Conservation (phyloP, 345 rosid genomes). For the Eucalyptus pauciflora region DNA sequence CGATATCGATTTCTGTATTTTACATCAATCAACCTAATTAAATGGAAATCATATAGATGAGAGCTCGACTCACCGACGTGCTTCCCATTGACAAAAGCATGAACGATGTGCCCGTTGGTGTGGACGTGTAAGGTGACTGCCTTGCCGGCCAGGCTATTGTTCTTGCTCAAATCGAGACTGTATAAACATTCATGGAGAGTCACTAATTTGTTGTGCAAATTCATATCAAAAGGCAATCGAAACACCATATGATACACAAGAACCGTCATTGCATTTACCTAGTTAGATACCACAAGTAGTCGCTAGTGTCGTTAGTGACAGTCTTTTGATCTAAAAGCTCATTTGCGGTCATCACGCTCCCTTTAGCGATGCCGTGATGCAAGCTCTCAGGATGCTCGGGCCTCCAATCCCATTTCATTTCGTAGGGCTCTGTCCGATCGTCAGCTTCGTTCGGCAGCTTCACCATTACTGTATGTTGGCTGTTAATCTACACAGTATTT, state of each 20-base stretch:
- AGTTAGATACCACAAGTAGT: conserved; percentile 35
- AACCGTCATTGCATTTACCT: neutral
- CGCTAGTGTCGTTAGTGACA: conserved; percentile 21
- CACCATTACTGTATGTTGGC: conserved; percentile 12
- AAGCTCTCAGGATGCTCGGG: neutral
- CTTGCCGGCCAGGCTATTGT: neutral
- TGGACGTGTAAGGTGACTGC: conserved; percentile 8
- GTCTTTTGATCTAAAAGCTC: conserved; percentile 22
- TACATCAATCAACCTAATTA: neutral
- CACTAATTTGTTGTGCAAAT: neutral
- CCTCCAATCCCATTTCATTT: conserved; percentile 19
- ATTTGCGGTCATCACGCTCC: neutral
- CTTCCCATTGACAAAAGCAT: conserved; percentile 26
- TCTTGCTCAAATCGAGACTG: neutral
- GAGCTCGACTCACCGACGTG: conserved; percentile 8
- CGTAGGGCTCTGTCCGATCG: conserved; percentile 1
- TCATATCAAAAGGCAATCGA: neutral
- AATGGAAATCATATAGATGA: neutral
- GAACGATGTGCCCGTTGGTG: conserved; percentile 19
- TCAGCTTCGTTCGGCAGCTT: conserved; percentile 2
- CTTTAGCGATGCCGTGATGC: neutral
- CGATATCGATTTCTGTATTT: neutral
- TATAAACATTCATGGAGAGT: neutral
- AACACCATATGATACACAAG: neutral
- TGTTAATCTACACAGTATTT: conserved; percentile 5